These are phyloP conservation scores for Aegilops tauschii DNA, from an alignment of 176 grass and related monocot species.

Conservation along the genomic window DNA sequence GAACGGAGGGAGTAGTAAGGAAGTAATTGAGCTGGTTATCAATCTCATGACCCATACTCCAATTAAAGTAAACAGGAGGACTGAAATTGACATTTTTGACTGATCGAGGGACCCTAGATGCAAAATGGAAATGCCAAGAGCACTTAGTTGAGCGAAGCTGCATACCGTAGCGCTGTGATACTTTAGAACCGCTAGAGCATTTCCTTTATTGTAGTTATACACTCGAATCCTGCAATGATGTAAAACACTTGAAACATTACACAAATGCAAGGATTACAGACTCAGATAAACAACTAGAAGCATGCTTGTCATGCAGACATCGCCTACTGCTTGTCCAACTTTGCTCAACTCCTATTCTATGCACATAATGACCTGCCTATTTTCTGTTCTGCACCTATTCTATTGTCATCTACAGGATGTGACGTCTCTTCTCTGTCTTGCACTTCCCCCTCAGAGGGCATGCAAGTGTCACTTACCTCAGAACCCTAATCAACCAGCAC, in stretches of 20 bases:
- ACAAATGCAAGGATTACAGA: constrained; percentile 8
- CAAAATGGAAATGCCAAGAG: not conserved
- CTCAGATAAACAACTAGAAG: constrained; percentile 10
- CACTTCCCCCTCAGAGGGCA: not conserved
- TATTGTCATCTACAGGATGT: not conserved
- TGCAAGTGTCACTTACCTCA: not conserved
- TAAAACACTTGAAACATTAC: constrained; percentile 13
- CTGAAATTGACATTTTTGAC: not conserved
- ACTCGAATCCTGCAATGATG: constrained; percentile 66
- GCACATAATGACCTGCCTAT: not conserved
- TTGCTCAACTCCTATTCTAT: not conserved
- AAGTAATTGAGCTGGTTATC: not conserved
- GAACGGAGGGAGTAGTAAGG: not conserved
- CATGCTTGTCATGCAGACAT: not conserved
- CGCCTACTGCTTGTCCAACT: not conserved
- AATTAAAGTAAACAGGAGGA: not conserved
- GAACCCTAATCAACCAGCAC: not conserved
- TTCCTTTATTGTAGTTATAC: constrained; percentile 84
- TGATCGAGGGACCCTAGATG: not conserved
- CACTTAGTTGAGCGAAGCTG: constrained; percentile 1
- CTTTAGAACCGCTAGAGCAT: constrained; percentile 65
- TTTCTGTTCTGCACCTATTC: not conserved
- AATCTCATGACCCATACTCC: not conserved
- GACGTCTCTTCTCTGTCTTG: not conserved
- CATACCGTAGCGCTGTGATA: constrained; percentile 76